phyloP scores from a whole-genome alignment of 306 rosid genomes.

The Cucumis sativus region DNA sequence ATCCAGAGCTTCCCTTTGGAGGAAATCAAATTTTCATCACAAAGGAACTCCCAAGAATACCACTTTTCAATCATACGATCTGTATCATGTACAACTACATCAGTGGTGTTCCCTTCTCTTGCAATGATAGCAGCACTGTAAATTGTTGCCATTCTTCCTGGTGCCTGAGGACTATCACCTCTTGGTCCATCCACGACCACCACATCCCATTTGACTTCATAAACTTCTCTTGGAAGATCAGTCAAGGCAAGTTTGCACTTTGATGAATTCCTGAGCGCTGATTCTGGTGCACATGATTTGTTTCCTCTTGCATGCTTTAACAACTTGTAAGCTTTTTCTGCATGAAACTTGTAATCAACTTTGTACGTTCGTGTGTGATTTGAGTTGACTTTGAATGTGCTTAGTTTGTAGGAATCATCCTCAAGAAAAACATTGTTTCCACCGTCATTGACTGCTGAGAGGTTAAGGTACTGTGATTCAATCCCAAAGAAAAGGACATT shows the following conservation, averaged over 20 bases:
- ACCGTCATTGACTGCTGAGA: conserved; percentile 51
- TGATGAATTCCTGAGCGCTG: conserved; percentile 36
- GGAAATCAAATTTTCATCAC: conserved; percentile 70
- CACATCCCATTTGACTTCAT: conserved; percentile 62
- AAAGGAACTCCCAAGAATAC: conserved; percentile 91
- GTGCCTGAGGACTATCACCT: conserved; percentile 48
- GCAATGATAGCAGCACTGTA: conserved; percentile 65
- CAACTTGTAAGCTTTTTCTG: conserved; percentile 55
- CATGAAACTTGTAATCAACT: conserved; percentile 36
- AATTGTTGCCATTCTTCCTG: conserved; percentile 74
- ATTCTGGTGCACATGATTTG: conserved; percentile 34
- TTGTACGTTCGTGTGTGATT: conserved; percentile 42
- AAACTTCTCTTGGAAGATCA: conserved; percentile 52
- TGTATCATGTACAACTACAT: conserved; percentile 63
- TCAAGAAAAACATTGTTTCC: conserved; percentile 72
- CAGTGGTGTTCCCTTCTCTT: conserved; percentile 44
- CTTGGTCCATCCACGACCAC: conserved; percentile 76
- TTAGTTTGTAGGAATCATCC: conserved; percentile 33
- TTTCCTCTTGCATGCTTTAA: conserved; percentile 62
- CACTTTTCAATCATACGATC: conserved; percentile 76
- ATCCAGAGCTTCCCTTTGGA: conserved; percentile 77
- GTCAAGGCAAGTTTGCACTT: conserved; percentile 68
- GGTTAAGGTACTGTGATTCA: conserved; percentile 45
- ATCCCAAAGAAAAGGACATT: conserved; percentile 82
- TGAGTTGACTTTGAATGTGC: conserved; percentile 20